Conservation (phyloP, 768 basidiomycete genomes). For the Suillus discolor region DNA sequence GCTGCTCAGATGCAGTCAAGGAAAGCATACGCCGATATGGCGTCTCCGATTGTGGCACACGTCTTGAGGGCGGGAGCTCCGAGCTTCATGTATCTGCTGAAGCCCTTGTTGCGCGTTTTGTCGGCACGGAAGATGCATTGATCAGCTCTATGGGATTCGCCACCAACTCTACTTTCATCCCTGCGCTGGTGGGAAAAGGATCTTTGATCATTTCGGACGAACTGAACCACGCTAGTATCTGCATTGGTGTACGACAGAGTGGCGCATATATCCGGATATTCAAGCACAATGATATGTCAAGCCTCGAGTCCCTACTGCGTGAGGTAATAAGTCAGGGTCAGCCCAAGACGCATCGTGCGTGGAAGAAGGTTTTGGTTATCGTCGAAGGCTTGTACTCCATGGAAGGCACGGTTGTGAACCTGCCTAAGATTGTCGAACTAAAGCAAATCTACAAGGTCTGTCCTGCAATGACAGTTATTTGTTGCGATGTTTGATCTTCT, state of each 20-base stretch:
- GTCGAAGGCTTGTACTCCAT: constrained; percentile 98
- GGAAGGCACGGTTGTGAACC: constrained; percentile 91
- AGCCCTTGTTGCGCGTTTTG: constrained; percentile 84
- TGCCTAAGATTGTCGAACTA: constrained; percentile 81
- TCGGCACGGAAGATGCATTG: constrained; percentile 88
- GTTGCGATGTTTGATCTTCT: constrained; percentile 37
- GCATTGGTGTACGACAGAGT: constrained; percentile 86
- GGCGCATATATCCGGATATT: constrained; percentile 90
- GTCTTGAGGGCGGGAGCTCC: constrained; percentile 83
- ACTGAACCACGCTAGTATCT: constrained; percentile 93
- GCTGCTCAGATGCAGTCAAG: constrained; percentile 94
- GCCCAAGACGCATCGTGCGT: constrained; percentile 96
- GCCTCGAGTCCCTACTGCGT: constrained; percentile 75
- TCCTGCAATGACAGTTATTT: not conserved
- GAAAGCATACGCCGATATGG: constrained; percentile 82
- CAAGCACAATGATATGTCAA: constrained; percentile 95
- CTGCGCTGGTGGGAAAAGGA: constrained; percentile 88
- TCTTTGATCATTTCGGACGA: constrained; percentile 97
- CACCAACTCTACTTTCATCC: constrained; percentile 92
- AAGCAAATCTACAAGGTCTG: constrained; percentile 95
- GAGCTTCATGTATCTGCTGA: constrained; percentile 87
- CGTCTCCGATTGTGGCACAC: constrained; percentile 70
- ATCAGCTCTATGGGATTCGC: constrained; percentile 96
- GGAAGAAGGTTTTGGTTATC: constrained; percentile 96
- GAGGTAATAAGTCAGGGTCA: constrained; percentile 98